Evolutionary conservation across 78 protist genomes (phyloP), one percentile per base, ranked within the genome.

Genomic region (Capsaspora owczarzaki): DNA sequence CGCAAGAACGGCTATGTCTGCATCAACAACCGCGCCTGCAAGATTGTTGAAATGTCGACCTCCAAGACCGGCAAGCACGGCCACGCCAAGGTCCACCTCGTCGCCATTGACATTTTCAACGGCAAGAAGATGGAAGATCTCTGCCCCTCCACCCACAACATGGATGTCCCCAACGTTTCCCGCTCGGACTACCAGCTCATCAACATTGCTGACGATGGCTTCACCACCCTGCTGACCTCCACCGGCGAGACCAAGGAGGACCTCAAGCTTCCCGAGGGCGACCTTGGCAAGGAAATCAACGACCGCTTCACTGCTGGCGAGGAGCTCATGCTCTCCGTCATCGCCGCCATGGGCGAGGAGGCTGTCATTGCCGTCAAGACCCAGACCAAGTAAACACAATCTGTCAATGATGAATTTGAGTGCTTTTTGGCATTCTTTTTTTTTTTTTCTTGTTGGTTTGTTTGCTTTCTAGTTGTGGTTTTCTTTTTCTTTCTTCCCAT

Each of bases 1-100:
- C 81, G 86, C 76, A 92, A 92, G 91, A 79, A 79, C 69, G 92
- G 89, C 38, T 38, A 33, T 33, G 80, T 88, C 49, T 35, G 88
- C 70, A 86, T 90, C 80, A 92, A 90, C 84, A 94, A 79, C 46
- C 86, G 85, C 56, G 95, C 97, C 61, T 90, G 94, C 89, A 93
- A 89, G 85, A 82, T 95, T 31, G 63, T 83, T 16, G 92, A 89
- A 44, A 74, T 82, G 83, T 81, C 95, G 69, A 90, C 93, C 77
- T 95, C 97, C 68, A 97, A 97, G 94, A 96, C 98, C 47, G 99
- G 99, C 72, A 97, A 97, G 95, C 99, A 97, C 93, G 99, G 99
- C 35, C 98, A 95, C 92, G 99, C 99, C 75, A 97, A 97, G 93
- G 95, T 90, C 78, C 77, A 94, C 87, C 33, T 95, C 46, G 81